phyloP scores from a whole-genome alignment of 2,329 filamentous ascomycete genomes.

The Diaporthe vaccinii region DNA sequence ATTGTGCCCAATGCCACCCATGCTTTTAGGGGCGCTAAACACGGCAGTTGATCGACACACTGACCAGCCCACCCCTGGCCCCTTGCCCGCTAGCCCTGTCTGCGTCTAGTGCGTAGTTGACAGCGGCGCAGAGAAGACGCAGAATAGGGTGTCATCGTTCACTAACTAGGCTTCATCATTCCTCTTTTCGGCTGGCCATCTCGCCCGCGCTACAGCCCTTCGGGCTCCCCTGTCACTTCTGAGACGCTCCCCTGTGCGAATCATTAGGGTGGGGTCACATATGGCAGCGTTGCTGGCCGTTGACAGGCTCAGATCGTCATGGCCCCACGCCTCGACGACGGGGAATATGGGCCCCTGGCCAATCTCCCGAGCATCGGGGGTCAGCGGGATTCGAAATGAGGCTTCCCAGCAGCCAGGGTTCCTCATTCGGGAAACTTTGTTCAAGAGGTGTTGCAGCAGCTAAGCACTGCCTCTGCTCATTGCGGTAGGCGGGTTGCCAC shows the following conservation, averaged over 20 bases:
- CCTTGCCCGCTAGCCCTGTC: neutral
- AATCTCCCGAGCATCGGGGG: slow-evolving; percentile 27
- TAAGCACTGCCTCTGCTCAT: slow-evolving; percentile 23
- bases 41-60: slow-evolving; percentile 31
- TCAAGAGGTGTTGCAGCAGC: slow-evolving; percentile 15
- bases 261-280: slow-evolving; percentile 21
- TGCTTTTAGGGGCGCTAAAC: slow-evolving; percentile 29
- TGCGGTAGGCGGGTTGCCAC: slow-evolving; percentile 17
- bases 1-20: slow-evolving; percentile 32
- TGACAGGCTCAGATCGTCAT: slow-evolving; percentile 25
- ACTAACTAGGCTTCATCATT: slow-evolving; percentile 19
- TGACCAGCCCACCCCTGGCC: slow-evolving; percentile 24
- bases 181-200: slow-evolving; percentile 28
- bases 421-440: slow-evolving; percentile 23
- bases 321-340: slow-evolving; percentile 25
- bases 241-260: slow-evolving; percentile 42
- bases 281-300: slow-evolving; percentile 1
- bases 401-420: slow-evolving; percentile 4
- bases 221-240: slow-evolving; percentile 52
- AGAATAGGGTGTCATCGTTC: slow-evolving; percentile 15
- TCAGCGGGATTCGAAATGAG: slow-evolving; percentile 27
- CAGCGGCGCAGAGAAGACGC: slow-evolving; percentile 12
- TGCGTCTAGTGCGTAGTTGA: slow-evolving; percentile 3
- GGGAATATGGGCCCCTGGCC: slow-evolving; percentile 26
- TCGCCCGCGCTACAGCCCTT: slow-evolving; percentile 43